Evolutionary conservation across 2,329 filamentous ascomycete genomes (phyloP), one percentile per base, ranked within the genome.

Genomic region (Cadophora malorum): DNA sequence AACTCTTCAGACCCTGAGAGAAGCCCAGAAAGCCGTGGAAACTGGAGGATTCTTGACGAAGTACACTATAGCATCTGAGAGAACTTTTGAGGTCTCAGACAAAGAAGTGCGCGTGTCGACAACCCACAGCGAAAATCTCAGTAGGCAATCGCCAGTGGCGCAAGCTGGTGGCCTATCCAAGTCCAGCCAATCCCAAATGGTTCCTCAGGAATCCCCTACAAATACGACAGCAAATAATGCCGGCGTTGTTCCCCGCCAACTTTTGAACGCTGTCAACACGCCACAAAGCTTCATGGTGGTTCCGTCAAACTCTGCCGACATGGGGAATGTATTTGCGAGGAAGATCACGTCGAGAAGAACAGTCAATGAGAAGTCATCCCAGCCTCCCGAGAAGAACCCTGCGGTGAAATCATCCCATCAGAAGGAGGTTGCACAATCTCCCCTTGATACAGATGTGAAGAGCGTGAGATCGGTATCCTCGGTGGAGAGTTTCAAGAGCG

Each of bases 401-500:
- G 14, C 35, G 14, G 4, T 28, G 35, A 38, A 53, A 4, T 21
- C 45, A 8, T 8, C n/a, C n/a, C 45, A 49, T 19, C 10, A 10
- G 10, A 19, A 16, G 7, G 14, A 7, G 41, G 5, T 45, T 38
- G 21, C 21, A 21, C n/a, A 4, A 16, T 45, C 35, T 59, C 23
- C 21, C 31, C 8, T 21, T 19, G 66, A 61, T 3, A 5, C 23
- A 3, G 47, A 52, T 16, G 14, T 47, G 21, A 53, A 23, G 50
- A 71, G 68, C 23, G 14, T 69, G 1, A 71, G 64, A 35, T 69
- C 71, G 1, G 60, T 63, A 1, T 67, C 63, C 3, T 71, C 70
- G 1, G 25, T 56, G 14, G 68, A 73, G 33, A 73, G 68, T 33
- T 70, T 73, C 55, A 68, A 70, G 25, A 71, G 70, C 23, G 68